Percentiles rank a stretch among this genome's conserved stretches.
Evolutionary conservation across 73 alveolate genomes (phyloP).

Genomic region (Symbiodinium natans): DNA sequence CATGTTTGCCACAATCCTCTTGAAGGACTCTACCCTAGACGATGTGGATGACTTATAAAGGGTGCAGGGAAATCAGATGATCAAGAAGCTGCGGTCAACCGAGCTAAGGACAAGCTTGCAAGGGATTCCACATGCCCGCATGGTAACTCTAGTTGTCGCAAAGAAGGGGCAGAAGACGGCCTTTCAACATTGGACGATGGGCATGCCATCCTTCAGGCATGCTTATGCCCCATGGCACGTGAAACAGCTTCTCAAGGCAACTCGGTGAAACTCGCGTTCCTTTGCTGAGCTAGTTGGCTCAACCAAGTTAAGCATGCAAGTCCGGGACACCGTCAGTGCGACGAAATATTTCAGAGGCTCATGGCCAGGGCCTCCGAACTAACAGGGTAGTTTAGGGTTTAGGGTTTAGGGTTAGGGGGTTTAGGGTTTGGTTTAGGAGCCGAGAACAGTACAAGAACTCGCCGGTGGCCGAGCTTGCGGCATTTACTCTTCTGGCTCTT

Average conservation of each 20-base stretch:
- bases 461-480: not conserved
- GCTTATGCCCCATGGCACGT: slow-evolving; percentile 52
- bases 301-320: not conserved
- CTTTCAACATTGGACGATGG: not conserved
- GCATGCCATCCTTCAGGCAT: slow-evolving; percentile 93
- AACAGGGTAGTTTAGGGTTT: too few relatives aligned
- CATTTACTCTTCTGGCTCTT: slow-evolving; percentile 13
- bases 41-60: too few relatives aligned
- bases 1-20: too few relatives aligned
- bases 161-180: too few relatives aligned
- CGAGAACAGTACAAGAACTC: not conserved
- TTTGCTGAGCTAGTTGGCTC: slow-evolving; percentile 15
- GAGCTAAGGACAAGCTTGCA: too few relatives aligned
- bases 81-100: too few relatives aligned
- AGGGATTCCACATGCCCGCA: too few relatives aligned
- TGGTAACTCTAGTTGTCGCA: too few relatives aligned
- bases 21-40: too few relatives aligned
- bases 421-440: not conserved
- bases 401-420: not conserved
- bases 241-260: slow-evolving; percentile 45
- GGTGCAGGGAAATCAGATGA: too few relatives aligned
- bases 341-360: not conserved
- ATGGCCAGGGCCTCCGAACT: not conserved
- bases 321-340: not conserved
- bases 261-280: slow-evolving; percentile 16